Percentiles rank a stretch among this genome's conserved stretches.
These are phyloP conservation scores for Epichloe hybrida DNA, from an alignment of 2,329 filamentous ascomycete genomes.

Conservation along the genomic window DNA sequence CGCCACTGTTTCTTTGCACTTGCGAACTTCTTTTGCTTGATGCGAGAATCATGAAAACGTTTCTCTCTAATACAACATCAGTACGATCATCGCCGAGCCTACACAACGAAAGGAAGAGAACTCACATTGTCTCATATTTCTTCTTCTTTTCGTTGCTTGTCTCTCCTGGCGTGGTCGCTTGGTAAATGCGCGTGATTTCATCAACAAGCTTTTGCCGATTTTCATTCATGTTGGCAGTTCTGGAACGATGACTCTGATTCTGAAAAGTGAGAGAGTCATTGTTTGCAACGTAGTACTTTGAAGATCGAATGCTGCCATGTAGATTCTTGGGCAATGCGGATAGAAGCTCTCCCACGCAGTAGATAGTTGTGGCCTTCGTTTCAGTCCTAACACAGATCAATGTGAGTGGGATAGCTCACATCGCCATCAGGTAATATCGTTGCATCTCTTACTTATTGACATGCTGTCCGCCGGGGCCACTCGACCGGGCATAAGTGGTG, in stretches of 20 bases:
- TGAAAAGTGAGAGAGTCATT: conserved; percentile 41
- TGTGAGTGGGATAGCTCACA: conserved; percentile 4
- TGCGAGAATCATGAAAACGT: conserved; percentile 28
- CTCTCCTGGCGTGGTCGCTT: conserved; percentile 30
- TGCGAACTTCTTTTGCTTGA: conserved; percentile 34
- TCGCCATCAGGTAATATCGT: conserved; percentile 11
- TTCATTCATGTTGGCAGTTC: conserved; percentile 37
- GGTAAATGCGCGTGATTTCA: conserved; percentile 35
- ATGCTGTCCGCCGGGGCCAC: conserved; percentile 47
- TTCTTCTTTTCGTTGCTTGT: conserved; percentile 32
- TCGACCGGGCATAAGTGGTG: conserved; percentile 43
- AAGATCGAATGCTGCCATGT: conserved; percentile 32
- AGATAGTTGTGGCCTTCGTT: conserved; percentile 43
- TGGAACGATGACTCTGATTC: conserved; percentile 39
- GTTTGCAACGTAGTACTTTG: conserved; percentile 38
- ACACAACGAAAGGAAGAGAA: neutral
- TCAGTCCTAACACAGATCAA: conserved; percentile 35
- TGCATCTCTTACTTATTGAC: conserved; percentile 43
- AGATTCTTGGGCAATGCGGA: conserved; percentile 33
- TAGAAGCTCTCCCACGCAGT: conserved; percentile 33
- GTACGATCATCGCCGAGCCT: neutral
- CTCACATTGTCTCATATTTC: conserved; percentile 36
- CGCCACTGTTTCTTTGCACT: conserved; percentile 37
- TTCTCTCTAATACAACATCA: conserved; percentile 26
- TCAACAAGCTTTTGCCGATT: conserved; percentile 36